Percentiles rank a stretch among this genome's conserved stretches.
These are phyloP conservation scores for Diplodia sapinea DNA, from an alignment of 2,329 filamentous ascomycete genomes.

Conservation along the genomic window DNA sequence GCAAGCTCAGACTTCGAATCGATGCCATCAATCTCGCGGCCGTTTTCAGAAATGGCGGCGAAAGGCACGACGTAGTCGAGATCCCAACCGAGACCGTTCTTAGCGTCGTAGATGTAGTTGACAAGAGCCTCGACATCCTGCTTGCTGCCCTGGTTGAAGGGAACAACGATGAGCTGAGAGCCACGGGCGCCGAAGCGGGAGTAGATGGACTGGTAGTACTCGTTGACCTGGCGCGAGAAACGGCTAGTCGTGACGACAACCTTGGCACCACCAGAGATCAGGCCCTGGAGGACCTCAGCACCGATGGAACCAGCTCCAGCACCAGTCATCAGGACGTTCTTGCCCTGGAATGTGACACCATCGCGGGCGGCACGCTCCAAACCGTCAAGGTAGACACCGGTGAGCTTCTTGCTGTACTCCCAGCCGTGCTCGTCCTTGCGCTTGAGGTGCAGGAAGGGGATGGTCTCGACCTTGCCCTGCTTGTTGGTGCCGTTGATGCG, in stretches of 20 bases:
- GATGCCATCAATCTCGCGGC: conserved; percentile 93
- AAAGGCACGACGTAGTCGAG: conserved; percentile 96
- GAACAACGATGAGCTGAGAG: conserved; percentile 95
- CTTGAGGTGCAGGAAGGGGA: conserved; percentile 97
- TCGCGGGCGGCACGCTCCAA: conserved; percentile 85
- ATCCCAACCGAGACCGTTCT: conserved; percentile 97
- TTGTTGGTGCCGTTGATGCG: conserved; percentile 65
- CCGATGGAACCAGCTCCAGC: conserved; percentile 97
- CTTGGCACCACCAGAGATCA: conserved; percentile 95
- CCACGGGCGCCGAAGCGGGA: conserved; percentile 90
- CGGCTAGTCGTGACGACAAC: conserved; percentile 96
- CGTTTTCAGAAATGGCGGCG: conserved; percentile 96
- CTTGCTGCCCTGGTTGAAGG: conserved; percentile 99
- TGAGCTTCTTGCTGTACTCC: conserved; percentile 99
- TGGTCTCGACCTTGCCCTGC: conserved; percentile 90
- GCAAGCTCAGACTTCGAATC: conserved; percentile 98
- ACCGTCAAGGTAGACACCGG: conserved; percentile 88
- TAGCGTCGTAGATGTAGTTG: conserved; percentile 94
- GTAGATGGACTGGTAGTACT: conserved; percentile 99
- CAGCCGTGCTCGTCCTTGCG: conserved; percentile 91
- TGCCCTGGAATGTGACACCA: conserved; percentile 90
- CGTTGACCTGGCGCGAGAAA: conserved; percentile 95
- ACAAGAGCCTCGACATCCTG: conserved; percentile 94
- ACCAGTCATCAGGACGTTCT: conserved; percentile 97
- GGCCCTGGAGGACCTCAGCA: conserved; percentile 91